phyloP scores from a whole-genome alignment of 2,329 filamentous ascomycete species.

The Talaromyces sp. region DNA sequence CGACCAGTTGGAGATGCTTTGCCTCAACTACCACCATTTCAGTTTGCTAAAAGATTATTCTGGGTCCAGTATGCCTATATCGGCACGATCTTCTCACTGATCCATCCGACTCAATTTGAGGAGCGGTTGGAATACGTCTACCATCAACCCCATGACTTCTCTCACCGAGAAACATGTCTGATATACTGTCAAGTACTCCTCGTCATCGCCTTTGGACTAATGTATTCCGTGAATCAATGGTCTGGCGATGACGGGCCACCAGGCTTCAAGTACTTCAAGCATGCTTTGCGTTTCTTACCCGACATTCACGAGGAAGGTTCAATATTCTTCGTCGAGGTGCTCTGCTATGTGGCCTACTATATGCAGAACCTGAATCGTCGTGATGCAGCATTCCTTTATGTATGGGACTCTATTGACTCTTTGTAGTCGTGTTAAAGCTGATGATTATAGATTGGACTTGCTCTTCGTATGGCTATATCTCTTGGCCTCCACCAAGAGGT shows the following conservation, averaged over 20 bases:
- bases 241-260: slow-evolving; percentile 56
- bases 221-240: slow-evolving; percentile 62
- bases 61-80: slow-evolving; percentile 59
- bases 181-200: slow-evolving; percentile 56
- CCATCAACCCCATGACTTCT: slow-evolving; percentile 44
- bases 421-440: slow-evolving; percentile 5
- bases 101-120: slow-evolving; percentile 53
- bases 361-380: slow-evolving; percentile 60
- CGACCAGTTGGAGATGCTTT: slow-evolving; percentile 29
- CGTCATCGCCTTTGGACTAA: slow-evolving; percentile 58
- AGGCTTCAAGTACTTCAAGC: slow-evolving; percentile 59
- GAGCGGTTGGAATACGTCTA: slow-evolving; percentile 50
- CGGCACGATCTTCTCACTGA: slow-evolving; percentile 60
- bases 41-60: slow-evolving; percentile 55
- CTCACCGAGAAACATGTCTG: slow-evolving; percentile 53
- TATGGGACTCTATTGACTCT: slow-evolving; percentile 11
- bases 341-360: slow-evolving; percentile 59
- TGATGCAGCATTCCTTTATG: slow-evolving; percentile 59
- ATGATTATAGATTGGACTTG: slow-evolving; percentile 49
- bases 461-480: slow-evolving; percentile 60
- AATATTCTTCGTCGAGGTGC: slow-evolving; percentile 57
- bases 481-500: slow-evolving; percentile 60
- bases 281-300: slow-evolving; percentile 56
- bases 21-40: slow-evolving; percentile 53
- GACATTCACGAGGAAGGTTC: slow-evolving; percentile 60